These are phyloP conservation scores for Metschnikowia sp. DNA, from an alignment of 805 yeast genomes.

Conservation along the genomic window DNA sequence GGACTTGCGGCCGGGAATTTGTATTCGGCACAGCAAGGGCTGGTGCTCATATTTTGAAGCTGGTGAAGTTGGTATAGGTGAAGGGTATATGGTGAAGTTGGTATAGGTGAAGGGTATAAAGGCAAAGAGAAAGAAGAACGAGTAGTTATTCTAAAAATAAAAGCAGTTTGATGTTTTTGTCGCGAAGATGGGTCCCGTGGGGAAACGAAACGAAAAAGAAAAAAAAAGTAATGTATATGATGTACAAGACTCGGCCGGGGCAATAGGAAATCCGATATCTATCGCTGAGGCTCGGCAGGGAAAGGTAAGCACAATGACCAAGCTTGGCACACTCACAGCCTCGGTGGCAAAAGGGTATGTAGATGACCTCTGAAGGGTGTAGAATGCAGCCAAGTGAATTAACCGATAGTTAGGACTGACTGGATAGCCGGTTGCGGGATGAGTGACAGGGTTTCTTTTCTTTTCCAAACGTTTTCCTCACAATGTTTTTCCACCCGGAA, in stretches of 20 bases:
- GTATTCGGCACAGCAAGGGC: slow-evolving; percentile 15
- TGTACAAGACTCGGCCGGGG: not conserved
- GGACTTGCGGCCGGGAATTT: slow-evolving; percentile 16
- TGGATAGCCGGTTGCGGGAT: not conserved
- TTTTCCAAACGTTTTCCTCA: slow-evolving; percentile 3
- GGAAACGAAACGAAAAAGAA: too few species aligned
- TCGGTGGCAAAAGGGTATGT: slow-evolving; percentile 1
- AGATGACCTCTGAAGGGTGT: too few species aligned
- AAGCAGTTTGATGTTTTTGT: not conserved
- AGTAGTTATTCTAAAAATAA: not conserved
- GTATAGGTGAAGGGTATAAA: not conserved
- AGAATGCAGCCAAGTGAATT: not conserved
- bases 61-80: not conserved
- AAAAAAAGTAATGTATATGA: not conserved
- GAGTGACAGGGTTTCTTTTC: not conserved
- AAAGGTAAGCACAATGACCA: not conserved
- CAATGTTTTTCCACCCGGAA: slow-evolving; percentile 1
- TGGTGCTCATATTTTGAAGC: slow-evolving; percentile 10
- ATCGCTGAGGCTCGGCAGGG: not conserved
- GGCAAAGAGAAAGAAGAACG: not conserved
- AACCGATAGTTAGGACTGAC: not conserved
- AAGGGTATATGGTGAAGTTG: not conserved
- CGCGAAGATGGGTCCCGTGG: not conserved
- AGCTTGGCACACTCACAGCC: slow-evolving; percentile 2
- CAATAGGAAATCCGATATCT: too few species aligned